Base-by-base conservation (phyloP, 352 stramenopile species). In the Plasmopara viticola region DNA sequence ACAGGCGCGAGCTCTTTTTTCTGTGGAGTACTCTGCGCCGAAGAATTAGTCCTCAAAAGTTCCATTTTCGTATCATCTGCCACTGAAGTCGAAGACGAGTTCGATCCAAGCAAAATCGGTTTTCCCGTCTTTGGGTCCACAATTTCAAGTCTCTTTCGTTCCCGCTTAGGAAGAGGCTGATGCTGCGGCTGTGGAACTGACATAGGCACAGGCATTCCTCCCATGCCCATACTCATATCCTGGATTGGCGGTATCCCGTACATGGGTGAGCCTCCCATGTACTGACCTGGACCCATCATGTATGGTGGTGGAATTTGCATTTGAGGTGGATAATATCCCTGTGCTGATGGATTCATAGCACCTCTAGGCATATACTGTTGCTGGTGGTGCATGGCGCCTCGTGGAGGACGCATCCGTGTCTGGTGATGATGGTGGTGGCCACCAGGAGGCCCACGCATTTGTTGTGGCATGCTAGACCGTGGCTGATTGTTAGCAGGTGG, bases 111-210 rank as follows among this genome's bases (percentile, higher is more conserved):
- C n/a, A 74, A 61, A 42, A 84, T 73, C 0, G 53, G 56, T 49
- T 72, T 56, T 2, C 66, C 63, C 14, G 74, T 85, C 48, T 72
- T 72, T n/a, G 74, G 74, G 55, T 86, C 62, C 38, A 81, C 49
- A 42, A 88, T 86, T 35, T 64, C 20, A 4, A 79, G 53, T 25
- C 48, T 50, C 51, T 86, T 86, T 2, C 34, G 59, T 49, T 86
- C 69, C 0, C 78, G 75, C 44, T 79, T 76, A 1, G 62, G 58
- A 4, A 66, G 73, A 10, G 62, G 66, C 31, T 76, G 67, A 30
- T 66, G 45, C 42, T 69, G 54, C 39, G 63, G 61, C 48, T 66
- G 51, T 37, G 56, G 53, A 40, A 67, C 53, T 48, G 59, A 59
- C 62, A 79, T 63, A 5, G 53, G 50, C 52, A 80, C 68, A 6